Evolutionary conservation across 257 asterid genomes (phyloP).

Genomic region (Anisodus acutangulus): DNA sequence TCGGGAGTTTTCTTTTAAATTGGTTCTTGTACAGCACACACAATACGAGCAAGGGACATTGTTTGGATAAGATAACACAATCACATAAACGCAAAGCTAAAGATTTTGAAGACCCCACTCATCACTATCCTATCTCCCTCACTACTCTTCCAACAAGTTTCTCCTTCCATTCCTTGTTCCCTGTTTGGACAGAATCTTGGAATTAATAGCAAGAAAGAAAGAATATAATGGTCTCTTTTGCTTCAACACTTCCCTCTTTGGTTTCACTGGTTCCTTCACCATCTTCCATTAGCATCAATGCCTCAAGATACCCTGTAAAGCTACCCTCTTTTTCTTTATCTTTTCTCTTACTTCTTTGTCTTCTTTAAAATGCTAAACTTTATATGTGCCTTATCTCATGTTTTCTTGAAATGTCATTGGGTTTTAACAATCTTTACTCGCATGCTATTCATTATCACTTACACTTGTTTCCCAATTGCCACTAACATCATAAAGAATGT

Average conservation of each 20-base stretch:
- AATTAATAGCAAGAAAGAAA: conserved; percentile 33
- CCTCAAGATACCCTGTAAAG: conserved; percentile 55
- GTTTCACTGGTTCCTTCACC: conserved; percentile 49
- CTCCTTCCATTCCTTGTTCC: background rate
- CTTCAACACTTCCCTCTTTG: conserved; percentile 70
- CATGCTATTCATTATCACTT: conserved; percentile 6
- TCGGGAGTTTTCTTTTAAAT: background rate
- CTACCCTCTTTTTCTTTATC: background rate
- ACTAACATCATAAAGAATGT: background rate
- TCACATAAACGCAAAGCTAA: background rate
- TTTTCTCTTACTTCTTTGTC: background rate
- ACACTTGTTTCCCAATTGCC: background rate
- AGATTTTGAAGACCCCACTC: conserved; percentile 28
- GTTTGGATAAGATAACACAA: conserved; percentile 27
- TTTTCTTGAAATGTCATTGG: background rate
- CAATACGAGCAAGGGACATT: background rate
- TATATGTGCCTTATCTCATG: background rate
- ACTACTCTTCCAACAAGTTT: background rate
- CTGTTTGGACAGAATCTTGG: background rate
- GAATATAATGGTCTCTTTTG: conserved; percentile 57
- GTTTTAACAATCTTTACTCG: background rate
- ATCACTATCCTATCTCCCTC: conserved; percentile 1
- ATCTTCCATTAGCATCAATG: conserved; percentile 35
- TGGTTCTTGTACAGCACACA: background rate
- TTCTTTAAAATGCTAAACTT: background rate